Base-by-base conservation (phyloP, 805 yeast species). In the Saccharomycopsis schoenii region DNA sequence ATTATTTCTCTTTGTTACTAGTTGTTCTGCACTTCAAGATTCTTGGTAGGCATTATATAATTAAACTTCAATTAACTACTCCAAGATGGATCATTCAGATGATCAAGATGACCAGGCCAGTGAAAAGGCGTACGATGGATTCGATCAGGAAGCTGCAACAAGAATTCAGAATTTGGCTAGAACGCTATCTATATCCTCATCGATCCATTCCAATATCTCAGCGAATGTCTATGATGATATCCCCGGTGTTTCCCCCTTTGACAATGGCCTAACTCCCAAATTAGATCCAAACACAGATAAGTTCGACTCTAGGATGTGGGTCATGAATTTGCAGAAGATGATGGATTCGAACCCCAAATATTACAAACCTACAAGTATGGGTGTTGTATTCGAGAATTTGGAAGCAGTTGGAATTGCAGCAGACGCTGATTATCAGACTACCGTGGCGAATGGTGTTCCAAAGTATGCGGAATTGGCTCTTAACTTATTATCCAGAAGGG, bases 351-450 rank as follows among this genome's bases (percentile, higher is more conserved):
- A 85, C 67, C 82, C 83, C 0, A 89, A 83, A 2, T 77, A 82
- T 68, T 84, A 80, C 69, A 79, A 80, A 67, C 83, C 84, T 34
- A 74, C 81, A 55, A 76, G 79, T 25, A 72, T 85, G 58, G 85
- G 89, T 11, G 73, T 86, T 51, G 74, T 83, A 1, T 88, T 81
- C 75, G 76, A 80, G 62, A 72, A 84, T 66, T 73, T 87, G 65
- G 72, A 83, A 60, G 88, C 88, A 2, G 80, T 75, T 60, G 93
- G 93, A 65, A 73, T 74, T 43, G 82, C 84, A 21, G 71, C 78
- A 2, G 84, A 79, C 67, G 78, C 86, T 3, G 89, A 84, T 69
- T 87, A 84, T 71, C 91, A 85, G 69, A 73, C 83, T 11, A 85
- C 85, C 2, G 54, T 61, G 34, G 51, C 34, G 3, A 63, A 63